Conservation (phyloP, 1,284 basidiomycete genomes). For the Apiotrichum sp. region DNA sequence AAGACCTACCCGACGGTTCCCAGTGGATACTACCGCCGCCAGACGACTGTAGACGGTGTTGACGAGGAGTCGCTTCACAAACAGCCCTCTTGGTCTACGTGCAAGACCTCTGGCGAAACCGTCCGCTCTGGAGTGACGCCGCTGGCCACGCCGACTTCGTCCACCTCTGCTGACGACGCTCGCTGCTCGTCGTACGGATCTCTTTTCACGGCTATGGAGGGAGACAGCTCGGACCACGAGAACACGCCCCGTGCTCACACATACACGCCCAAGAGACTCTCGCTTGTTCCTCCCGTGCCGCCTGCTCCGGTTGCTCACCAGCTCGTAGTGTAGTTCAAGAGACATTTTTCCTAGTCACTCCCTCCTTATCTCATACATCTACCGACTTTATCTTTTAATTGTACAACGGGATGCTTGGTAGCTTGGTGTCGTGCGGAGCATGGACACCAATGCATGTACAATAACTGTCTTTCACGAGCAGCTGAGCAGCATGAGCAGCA, state of each 20-base stretch:
- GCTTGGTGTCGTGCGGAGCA: too few relatives aligned
- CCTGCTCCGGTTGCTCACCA: neutral
- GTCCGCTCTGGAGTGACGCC: conserved; percentile 6
- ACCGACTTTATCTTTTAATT: too few relatives aligned
- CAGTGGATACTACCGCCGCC: conserved; percentile 2
- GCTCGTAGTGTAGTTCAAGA: neutral
- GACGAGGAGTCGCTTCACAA: conserved; percentile 14
- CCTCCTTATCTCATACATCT: too few relatives aligned
- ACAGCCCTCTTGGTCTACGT: conserved; percentile 15
- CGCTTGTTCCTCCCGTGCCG: neutral
- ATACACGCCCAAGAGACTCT: neutral
- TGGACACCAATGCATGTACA: too few relatives aligned
- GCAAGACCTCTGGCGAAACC: conserved; percentile 12
- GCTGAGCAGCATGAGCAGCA: too few relatives aligned
- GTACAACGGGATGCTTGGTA: too few relatives aligned
- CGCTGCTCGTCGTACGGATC: neutral
- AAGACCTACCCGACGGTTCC: conserved; percentile 4
- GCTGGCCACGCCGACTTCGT: conserved; percentile 12
- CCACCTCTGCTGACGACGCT: neutral
- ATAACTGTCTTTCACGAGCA: too few relatives aligned
- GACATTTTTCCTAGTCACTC: too few relatives aligned
- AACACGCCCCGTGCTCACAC: neutral
- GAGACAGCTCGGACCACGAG: neutral
- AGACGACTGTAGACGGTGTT: neutral
- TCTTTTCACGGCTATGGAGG: neutral